Base-by-base conservation (phyloP, 495 filamentous ascomycete genomes). In the Penicillium chermesinum region DNA sequence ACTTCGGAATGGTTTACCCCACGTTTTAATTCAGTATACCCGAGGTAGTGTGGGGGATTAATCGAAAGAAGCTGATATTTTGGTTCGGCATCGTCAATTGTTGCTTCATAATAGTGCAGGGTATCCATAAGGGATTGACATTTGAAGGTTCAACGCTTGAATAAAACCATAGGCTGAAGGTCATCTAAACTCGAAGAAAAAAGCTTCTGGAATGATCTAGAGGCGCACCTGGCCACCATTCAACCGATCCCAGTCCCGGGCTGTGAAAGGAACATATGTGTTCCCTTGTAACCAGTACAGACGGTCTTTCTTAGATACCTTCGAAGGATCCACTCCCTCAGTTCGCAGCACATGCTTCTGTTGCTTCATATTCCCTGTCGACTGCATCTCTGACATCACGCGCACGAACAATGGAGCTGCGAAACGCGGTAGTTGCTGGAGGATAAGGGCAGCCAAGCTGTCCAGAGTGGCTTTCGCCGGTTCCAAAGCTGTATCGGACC, bases 351-450 rank as follows among this genome's bases (percentile, higher is more conserved):
- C 62, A 54, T 83, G 77, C 63, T 79, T 96, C 62, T 90, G 83
- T 60, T 93, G 87, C 69, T 96, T 96, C 52, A 89, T 87, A 50
- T 87, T 96, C 0, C 89, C 88, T 7, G 90, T 96, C 0, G 76
- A 69, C 44, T 84, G 76, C 61, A 83, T 77, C 7, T 73, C 70
- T 41, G 67, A 71, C 0, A 80, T 79, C 0, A 89, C 60, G 3
- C 90, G 75, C 36, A 96, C 41, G 63, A 95, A 96, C 1, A 91
- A 52, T 1, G 90, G 90, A 1, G 85, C 75, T 0, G 88, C 88
- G 53, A 85, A 95, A 8, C 76, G 75, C 0, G 90, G 88, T 16
- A 96, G 70, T 7, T 61, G 71, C 43, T 68, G 62, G n/a, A 72
- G 44, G 0, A 73, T 73, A 52, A 90, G 81, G 2, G 65, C 64